Base-by-base conservation (phyloP, 441 rosid genomes). In the Euphorbia celastroides region DNA sequence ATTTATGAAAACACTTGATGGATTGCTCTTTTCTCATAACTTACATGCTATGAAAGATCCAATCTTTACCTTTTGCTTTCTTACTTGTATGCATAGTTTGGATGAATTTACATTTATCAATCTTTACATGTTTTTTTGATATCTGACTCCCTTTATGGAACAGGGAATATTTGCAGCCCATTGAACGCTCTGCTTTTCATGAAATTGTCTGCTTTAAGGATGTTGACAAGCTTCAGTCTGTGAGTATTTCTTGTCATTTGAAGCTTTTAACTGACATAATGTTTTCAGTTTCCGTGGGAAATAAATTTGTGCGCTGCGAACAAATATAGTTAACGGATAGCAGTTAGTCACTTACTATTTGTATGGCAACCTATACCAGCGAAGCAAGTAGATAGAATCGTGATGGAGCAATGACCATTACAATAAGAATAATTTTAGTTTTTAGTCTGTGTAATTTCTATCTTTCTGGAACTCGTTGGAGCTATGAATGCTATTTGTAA, bases 121-220 rank as follows among this genome's bases (percentile, higher is more conserved):
- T n/a, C 17, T 34, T 42, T 22, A n/a, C 7, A 27, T 38, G 60
- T 31, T 64, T 52, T 60, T 28, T 59, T 68, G 63, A 73, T 34
- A 26, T 64, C n/a, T 51, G 17, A 60, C 69, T 64, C 64, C 61
- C 34, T 56, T 36, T 75, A 61, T 78, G 79, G 58, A 65, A 73
- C 84, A 92, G 98, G 79, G 86, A 83, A 69, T 75, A 80, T 65
- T 75, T 94, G 94, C 86, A 72, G 80, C 97, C 99, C 19, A 70
- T 84, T 78, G 98, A 94, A 80, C 79, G 84, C 75, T 25, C 73
- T 57, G 81, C 87, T 72, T 83, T 84, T 68, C 87, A 92, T 60
- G 99, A 92, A 77, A 78, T 86, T 58, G 70, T 88, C 72, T 94
- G 98, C 84, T 92, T 86, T 82, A 86, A 83, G 74, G 70, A 81